Base-by-base conservation (phyloP, 1,139 yeast genomes). In the Taphrina sp. region DNA sequence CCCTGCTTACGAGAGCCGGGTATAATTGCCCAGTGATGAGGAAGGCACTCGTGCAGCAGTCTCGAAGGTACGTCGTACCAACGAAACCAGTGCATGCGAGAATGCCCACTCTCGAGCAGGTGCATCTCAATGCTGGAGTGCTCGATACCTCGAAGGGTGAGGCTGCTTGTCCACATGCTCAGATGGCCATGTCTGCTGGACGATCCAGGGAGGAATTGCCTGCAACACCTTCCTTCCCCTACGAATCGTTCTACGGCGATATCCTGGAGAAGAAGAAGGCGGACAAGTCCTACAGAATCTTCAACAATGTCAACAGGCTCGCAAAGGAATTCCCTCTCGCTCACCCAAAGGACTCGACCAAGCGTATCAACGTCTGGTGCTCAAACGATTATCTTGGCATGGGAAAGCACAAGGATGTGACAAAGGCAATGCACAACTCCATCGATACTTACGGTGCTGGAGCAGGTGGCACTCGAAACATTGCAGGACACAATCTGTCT, bases 391-490 rank as follows among this genome's bases (percentile, higher is more conserved):
- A 92, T 71, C 76, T 92, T 61, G 96, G 97, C 17, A 86, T 94
- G 94, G 94, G 96, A 52, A 81, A 80, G 67, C 85, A 92, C 69
- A 78, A 78, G 61, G 74, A 75, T 59, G 92, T 92, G 44, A 73
- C 87, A 61, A 73, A 78, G 22, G 83, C 82, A 59, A 92, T 92
- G 95, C 85, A 84, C 65, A 69, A 75, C 52, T 83, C 95, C 22
- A 77, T 92, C 70, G 87, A 85, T 66, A 83, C 81, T 74, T 92
- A 92, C 69, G 99, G 99, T 64, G 85, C 95, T 12, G 99, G 99
- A 65, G 95, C 98, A 14, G 99, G 99, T 66, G 99, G 99, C 64
- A 92, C 99, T 55, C 81, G 99, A 69, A 92, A 92, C 73, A 92
- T 92, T 69, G 98, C 99, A 1, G 99, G 99, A 58, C 98, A 94